phyloP scores from a whole-genome alignment of 2,329 filamentous ascomycete genomes.

The Fusarium burgessii region DNA sequence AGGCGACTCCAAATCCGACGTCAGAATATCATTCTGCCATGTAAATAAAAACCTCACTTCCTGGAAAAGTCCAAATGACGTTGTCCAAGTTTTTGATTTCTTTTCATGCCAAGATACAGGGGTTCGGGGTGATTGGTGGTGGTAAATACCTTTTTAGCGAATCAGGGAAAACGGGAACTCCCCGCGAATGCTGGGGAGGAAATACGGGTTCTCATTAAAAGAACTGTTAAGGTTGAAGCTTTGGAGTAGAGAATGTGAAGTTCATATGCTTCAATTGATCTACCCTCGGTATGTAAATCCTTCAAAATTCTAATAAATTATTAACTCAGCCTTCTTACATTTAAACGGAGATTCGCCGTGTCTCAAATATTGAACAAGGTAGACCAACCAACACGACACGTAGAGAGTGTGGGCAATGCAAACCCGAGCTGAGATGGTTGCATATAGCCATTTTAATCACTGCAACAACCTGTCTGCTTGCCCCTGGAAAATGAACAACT shows the following conservation, averaged over 20 bases:
- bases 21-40: neutral
- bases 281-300: constrained; percentile 5
- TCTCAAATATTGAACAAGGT: neutral
- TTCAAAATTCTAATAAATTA: neutral
- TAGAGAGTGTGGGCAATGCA: constrained; percentile 15
- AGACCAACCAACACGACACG: neutral
- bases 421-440: constrained; percentile 24
- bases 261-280: constrained; percentile 15
- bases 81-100: neutral
- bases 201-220: too few relatives aligned
- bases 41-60: neutral
- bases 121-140: constrained; percentile 20
- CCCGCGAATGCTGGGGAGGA: neutral
- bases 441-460: constrained; percentile 30
- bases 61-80: constrained; percentile 17
- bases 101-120: constrained; percentile 9
- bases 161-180: constrained; percentile 7
- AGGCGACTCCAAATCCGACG: constrained; percentile 1
- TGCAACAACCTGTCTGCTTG: neutral
- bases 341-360: constrained; percentile 7
- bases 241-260: neutral
- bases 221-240: neutral
- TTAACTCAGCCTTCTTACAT: constrained; percentile 6
- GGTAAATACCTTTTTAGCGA: neutral
- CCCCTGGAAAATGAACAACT: constrained; percentile 11